Conservation (phyloP, 352 stramenopile species). For the Globisporangium polare region DNA sequence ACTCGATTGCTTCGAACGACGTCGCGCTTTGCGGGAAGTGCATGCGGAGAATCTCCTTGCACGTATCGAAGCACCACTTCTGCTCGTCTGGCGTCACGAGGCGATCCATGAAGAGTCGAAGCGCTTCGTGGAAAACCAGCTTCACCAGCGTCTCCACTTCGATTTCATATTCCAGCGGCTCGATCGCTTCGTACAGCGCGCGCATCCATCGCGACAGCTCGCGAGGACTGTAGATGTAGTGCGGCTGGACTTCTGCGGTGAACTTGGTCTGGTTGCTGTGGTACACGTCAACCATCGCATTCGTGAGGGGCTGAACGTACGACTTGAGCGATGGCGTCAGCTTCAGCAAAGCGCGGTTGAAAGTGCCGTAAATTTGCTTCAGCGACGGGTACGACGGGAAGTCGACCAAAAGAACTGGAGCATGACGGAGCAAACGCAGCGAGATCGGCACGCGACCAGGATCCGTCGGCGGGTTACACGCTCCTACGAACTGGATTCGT, state of each 20-base stretch:
- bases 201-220: constrained; percentile 99
- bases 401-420: constrained; percentile 98
- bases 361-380: constrained; percentile 99
- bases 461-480: constrained; percentile 99
- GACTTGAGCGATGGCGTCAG: constrained; percentile 97
- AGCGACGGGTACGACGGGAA: constrained; percentile 96
- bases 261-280: constrained; percentile 96
- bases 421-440: constrained; percentile 97
- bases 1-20: constrained; percentile 64
- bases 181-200: constrained; percentile 98
- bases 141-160: constrained; percentile 96
- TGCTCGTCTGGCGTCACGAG: constrained; percentile 96
- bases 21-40: constrained; percentile 83
- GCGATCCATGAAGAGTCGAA: constrained; percentile 99
- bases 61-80: constrained; percentile 94
- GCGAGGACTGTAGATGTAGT: constrained; percentile 99
- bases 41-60: constrained; percentile 74
- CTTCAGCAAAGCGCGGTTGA: constrained; percentile 98
- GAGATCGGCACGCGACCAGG: constrained; percentile 96
- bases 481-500: constrained; percentile 95
- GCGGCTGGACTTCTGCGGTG: constrained; percentile 90
- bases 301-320: constrained; percentile 95
- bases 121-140: constrained; percentile 98
- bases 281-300: constrained; percentile 99
- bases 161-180: constrained; percentile 93